These are phyloP conservation scores for Helminthosporium solani DNA, from an alignment of 2,329 filamentous ascomycete genomes.

Conservation along the genomic window DNA sequence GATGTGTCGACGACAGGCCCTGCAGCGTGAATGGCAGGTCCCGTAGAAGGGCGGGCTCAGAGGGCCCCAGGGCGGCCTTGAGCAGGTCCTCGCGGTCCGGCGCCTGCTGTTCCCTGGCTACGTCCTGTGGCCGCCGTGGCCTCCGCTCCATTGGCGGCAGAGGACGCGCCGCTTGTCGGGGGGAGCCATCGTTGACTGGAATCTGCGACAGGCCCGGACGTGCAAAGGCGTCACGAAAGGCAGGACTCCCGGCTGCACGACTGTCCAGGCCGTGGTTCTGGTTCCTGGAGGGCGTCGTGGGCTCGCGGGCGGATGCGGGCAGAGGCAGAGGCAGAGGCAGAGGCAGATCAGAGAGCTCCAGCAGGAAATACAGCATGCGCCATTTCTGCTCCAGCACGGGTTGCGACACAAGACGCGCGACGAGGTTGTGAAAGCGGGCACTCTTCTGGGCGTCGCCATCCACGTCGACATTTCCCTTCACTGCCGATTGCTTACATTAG, in stretches of 20 bases:
- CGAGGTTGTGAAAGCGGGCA: slow-evolving; percentile 86
- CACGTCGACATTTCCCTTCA: slow-evolving; percentile 78
- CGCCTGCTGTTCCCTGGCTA: slow-evolving; percentile 28
- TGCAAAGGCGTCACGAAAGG: slow-evolving; percentile 52
- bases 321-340: too few species aligned
- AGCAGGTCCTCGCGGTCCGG: slow-evolving; percentile 12
- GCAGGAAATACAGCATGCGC: slow-evolving; percentile 90
- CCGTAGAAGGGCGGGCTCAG: slow-evolving; percentile 51
- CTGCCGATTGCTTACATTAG: slow-evolving; percentile 31
- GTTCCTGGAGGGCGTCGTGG: slow-evolving; percentile 31
- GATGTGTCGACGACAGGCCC: slow-evolving; percentile 81
- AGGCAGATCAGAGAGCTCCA: slow-evolving; percentile 70
- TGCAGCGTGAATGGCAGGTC: slow-evolving; percentile 93
- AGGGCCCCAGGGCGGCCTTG: slow-evolving; percentile 28
- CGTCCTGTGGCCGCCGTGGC: slow-evolving; percentile 28
- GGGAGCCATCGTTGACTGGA: slow-evolving; percentile 34
- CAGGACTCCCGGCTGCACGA: slow-evolving; percentile 26
- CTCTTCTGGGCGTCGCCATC: slow-evolving; percentile 66
- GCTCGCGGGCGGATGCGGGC: too few species aligned
- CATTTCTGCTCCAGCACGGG: slow-evolving; percentile 94
- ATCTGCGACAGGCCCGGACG: slow-evolving; percentile 47
- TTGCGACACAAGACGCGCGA: slow-evolving; percentile 83
- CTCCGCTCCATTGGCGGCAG: slow-evolving; percentile 20
- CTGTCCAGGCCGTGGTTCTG: slow-evolving; percentile 17
- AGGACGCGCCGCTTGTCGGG: slow-evolving; percentile 22